These are phyloP conservation scores for Ilyonectria mors-panacis DNA, from an alignment of 2,329 filamentous ascomycete species.

Conservation along the genomic window DNA sequence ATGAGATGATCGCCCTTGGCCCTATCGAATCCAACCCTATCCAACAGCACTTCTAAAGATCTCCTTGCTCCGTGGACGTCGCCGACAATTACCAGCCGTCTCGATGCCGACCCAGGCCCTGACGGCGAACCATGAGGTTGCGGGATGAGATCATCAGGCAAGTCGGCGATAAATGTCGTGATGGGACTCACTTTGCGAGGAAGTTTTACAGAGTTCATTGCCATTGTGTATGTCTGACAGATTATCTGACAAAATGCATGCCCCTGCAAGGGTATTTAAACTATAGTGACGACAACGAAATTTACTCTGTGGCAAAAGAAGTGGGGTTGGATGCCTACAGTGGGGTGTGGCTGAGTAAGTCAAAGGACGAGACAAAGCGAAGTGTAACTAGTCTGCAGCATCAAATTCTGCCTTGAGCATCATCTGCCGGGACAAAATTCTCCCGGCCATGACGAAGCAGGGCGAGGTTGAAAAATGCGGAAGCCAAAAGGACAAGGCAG, in stretches of 20 bases:
- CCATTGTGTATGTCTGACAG: neutral
- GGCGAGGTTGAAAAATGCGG: neutral
- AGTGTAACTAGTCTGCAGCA: too few species aligned
- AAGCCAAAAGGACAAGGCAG: too few species aligned
- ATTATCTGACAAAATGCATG: neutral
- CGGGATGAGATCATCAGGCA: neutral
- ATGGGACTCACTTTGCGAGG: neutral
- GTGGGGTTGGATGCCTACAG: too few species aligned
- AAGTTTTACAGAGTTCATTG: neutral
- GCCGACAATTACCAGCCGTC: conserved; percentile 76
- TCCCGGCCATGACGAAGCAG: neutral
- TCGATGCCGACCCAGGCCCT: neutral
- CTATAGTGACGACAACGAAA: too few species aligned
- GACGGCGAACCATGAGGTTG: neutral
- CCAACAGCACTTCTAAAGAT: conserved; percentile 74
- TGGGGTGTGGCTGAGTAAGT: too few species aligned
- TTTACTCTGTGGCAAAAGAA: too few species aligned
- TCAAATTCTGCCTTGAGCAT: too few species aligned
- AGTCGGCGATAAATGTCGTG: neutral
- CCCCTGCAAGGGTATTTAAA: too few species aligned
- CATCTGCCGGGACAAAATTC: neutral
- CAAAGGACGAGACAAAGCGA: too few species aligned
- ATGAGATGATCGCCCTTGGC: conserved; percentile 75
- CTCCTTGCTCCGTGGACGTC: conserved; percentile 89
- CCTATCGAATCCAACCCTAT: conserved; percentile 74